phyloP scores from a whole-genome alignment of 225 moss, liverwort and hornwort genomes.

The Asterella californica region DNA sequence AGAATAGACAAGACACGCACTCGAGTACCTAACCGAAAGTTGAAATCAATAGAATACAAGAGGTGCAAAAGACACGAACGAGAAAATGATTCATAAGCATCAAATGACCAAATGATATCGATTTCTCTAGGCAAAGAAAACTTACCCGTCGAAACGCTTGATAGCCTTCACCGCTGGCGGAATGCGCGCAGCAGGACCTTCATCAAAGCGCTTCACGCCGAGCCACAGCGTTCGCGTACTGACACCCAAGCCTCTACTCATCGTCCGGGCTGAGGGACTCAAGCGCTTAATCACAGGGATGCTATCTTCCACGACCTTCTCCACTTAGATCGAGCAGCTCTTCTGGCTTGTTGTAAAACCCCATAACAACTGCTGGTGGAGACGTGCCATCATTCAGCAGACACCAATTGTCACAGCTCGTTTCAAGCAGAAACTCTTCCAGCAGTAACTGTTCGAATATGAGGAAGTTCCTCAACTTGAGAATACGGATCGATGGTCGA shows the following conservation, averaged over 20 bases:
- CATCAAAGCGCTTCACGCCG: neutral
- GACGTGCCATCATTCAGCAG: conserved; percentile 70
- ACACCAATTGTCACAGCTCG: conserved; percentile 67
- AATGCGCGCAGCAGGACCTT: conserved; percentile 34
- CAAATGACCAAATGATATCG: neutral
- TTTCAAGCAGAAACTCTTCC: conserved; percentile 72
- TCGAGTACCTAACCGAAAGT: too few relatives aligned
- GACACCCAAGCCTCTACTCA: neutral
- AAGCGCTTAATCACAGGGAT: conserved; percentile 81
- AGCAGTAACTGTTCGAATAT: conserved; percentile 71
- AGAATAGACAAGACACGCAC: too few relatives aligned
- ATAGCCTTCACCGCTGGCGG: conserved; percentile 32
- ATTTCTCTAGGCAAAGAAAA: too few relatives aligned
- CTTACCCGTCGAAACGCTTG: conserved; percentile 33
- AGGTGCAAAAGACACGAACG: too few relatives aligned
- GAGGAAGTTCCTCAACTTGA: conserved; percentile 54
- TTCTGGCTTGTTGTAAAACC: conserved; percentile 85
- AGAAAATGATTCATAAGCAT: too few relatives aligned
- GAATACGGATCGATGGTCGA: conserved; percentile 54
- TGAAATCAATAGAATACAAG: too few relatives aligned
- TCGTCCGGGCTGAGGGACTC: too few relatives aligned
- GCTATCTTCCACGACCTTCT: conserved; percentile 63
- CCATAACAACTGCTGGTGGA: conserved; percentile 74
- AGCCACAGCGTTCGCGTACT: conserved; percentile 19
- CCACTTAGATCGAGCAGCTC: conserved; percentile 72